Evolutionary conservation across 2,329 filamentous ascomycete genomes (phyloP), one percentile per base, ranked within the genome.

Genomic region (Rachicladosporium sp.): DNA sequence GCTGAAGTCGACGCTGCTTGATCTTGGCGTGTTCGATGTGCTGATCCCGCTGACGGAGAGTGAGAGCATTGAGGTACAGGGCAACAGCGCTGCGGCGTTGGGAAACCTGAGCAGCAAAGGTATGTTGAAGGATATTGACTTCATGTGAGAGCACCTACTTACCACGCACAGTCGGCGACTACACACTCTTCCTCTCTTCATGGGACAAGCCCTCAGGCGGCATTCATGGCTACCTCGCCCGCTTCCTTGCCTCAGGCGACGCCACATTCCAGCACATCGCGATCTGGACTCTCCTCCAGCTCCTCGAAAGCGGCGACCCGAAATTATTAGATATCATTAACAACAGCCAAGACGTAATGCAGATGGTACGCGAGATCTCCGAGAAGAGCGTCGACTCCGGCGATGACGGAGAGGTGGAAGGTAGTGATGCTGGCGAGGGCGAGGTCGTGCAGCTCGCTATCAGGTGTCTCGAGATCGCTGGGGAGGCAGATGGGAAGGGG

Each of bases 191-290:
- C 59, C 81, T 95, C 31, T 80, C 86, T 50, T 85, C 93, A 61
- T 98, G 91, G 91, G 79, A 74, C n/a, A 81, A 93, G 53, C 91
- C 91, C 2, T 82, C 86, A 46, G 91, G 87, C 34, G 91, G 91
- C 34, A 94, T 98, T 45, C 88, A 95, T 57, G 91, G 91, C 39
- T 98, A 98, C 57, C 73, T 98, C 29, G 83, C 80, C 52, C 80
- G 89, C 40, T 98, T 98, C 70, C 71, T 98, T 11, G 84, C 83
- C 33, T 95, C 87, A 47, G 89, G 88, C 31, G 91, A 98, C 57
- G 80, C 91, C 1, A 98, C 91, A 0, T 98, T 98, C 70, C 91
- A 98, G 63, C 91, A 98, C 59, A 98, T 98, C 56, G 91, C 91
- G 37, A 94, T 96, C 47, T 98, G 91, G 91, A 98, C 91, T 2